These are phyloP conservation scores for Neurospora hispaniola DNA, from an alignment of 495 filamentous ascomycete genomes.

Conservation along the genomic window DNA sequence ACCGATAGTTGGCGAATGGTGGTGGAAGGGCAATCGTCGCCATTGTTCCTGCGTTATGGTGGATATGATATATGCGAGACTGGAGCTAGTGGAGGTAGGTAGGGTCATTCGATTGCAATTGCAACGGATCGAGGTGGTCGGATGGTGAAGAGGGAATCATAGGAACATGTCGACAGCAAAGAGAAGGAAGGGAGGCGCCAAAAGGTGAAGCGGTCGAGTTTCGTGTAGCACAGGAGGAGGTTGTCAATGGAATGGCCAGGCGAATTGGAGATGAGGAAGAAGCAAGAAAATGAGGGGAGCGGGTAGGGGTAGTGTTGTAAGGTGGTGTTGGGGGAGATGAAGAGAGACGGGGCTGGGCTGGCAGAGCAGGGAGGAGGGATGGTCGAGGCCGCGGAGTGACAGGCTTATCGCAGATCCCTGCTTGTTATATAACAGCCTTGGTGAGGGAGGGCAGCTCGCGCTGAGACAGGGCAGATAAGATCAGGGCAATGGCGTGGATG, in stretches of 20 bases:
- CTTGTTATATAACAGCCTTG: constrained; percentile 23
- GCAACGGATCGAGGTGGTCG: neutral
- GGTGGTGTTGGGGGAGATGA: neutral
- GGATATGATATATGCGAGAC: neutral
- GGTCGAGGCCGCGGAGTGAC: constrained; percentile 12
- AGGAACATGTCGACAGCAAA: neutral
- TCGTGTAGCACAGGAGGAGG: neutral
- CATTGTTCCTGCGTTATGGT: constrained; percentile 24
- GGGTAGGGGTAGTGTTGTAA: neutral
- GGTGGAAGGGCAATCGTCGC: constrained; percentile 44
- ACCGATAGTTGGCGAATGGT: constrained; percentile 36
- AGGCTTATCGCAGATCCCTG: constrained; percentile 35
- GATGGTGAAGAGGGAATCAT: neutral
- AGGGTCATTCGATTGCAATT: neutral
- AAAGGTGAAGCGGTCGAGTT: neutral
- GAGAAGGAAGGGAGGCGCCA: neutral
- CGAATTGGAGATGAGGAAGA: neutral
- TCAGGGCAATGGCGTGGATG: constrained; percentile 11
- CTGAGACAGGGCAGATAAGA: constrained; percentile 9
- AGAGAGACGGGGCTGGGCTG: constrained; percentile 1
- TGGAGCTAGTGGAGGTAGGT: neutral
- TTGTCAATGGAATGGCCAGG: neutral
- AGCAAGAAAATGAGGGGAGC: neutral
- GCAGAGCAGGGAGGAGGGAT: constrained; percentile 1
- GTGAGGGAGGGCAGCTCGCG: neutral